A percentile compares a stretch with the other conserved stretches of the same genome.
These are phyloP conservation scores for Tephrocybe sp. DNA, from an alignment of 768 basidiomycete genomes.

Conservation along the genomic window DNA sequence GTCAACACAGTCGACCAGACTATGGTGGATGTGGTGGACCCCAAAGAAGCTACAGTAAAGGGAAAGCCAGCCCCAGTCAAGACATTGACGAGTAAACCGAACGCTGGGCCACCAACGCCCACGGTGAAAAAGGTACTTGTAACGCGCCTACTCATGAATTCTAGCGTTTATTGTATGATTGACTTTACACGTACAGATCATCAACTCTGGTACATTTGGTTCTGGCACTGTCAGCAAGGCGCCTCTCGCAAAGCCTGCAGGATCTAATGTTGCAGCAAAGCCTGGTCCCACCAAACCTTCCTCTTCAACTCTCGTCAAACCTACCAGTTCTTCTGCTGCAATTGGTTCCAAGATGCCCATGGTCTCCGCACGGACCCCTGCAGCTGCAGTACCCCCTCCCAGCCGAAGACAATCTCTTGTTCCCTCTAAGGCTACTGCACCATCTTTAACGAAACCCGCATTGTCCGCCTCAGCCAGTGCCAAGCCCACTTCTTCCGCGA, in stretches of 20 bases:
- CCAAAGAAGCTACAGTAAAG: slow-evolving; percentile 29
- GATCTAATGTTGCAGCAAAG: slow-evolving; percentile 1
- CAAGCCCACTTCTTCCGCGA: slow-evolving; percentile 34
- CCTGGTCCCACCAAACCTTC: slow-evolving; percentile 14
- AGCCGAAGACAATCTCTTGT: slow-evolving; percentile 44
- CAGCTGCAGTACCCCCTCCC: slow-evolving; percentile 31
- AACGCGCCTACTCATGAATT: not conserved
- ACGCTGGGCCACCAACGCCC: slow-evolving; percentile 47
- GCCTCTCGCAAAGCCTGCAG: slow-evolving; percentile 39
- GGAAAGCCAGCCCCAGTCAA: slow-evolving; percentile 36
- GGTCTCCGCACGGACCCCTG: slow-evolving; percentile 28
- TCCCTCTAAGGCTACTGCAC: slow-evolving; percentile 33
- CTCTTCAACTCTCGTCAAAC: slow-evolving; percentile 30
- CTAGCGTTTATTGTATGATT: not conserved
- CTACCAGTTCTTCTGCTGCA: slow-evolving; percentile 34
- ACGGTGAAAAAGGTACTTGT: slow-evolving; percentile 63
- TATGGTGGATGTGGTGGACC: slow-evolving; percentile 22
- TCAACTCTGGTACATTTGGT: slow-evolving; percentile 66
- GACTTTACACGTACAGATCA: slow-evolving; percentile 38
- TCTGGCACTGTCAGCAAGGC: slow-evolving; percentile 46
- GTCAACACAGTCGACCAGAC: slow-evolving; percentile 19
- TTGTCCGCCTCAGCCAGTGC: slow-evolving; percentile 37
- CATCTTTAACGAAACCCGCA: slow-evolving; percentile 31
- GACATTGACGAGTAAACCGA: slow-evolving; percentile 40
- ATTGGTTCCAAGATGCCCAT: slow-evolving; percentile 36